Conservation (phyloP, 495 filamentous ascomycete genomes). For the Penicillium daleae region DNA sequence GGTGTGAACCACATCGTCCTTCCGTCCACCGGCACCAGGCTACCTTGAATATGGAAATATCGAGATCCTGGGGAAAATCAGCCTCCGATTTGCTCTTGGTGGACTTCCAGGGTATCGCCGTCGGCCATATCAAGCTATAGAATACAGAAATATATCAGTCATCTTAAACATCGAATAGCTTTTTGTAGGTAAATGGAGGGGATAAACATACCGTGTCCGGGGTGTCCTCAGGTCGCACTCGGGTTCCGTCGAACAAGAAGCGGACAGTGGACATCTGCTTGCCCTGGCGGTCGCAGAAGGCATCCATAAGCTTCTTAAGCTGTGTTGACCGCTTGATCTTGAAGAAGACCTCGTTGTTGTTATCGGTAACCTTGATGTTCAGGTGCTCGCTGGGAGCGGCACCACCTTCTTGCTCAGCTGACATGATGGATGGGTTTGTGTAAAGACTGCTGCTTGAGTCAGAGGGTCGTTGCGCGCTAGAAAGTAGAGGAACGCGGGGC, state of each 20-base stretch:
- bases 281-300: constrained; percentile 96
- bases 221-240: constrained; percentile 86
- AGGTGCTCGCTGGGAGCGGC: constrained; percentile 78
- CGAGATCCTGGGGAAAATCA: constrained; percentile 18
- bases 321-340: constrained; percentile 98
- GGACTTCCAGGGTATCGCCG: constrained; percentile 95
- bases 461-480: not conserved
- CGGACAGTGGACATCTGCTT: constrained; percentile 83
- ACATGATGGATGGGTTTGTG: constrained; percentile 19
- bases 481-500: constrained; percentile 2
- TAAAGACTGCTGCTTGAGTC: constrained; percentile 9
- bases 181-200: constrained; percentile 6
- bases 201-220: constrained; percentile 80
- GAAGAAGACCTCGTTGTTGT: constrained; percentile 99
- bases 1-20: not conserved
- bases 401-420: constrained; percentile 44
- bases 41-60: not conserved
- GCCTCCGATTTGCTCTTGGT: constrained; percentile 96
- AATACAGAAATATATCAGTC: not conserved
- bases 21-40: not conserved
- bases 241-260: constrained; percentile 93
- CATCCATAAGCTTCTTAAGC: constrained; percentile 98
- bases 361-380: constrained; percentile 99
- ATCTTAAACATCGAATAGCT: not conserved
- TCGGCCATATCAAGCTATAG: constrained; percentile 94